Evolutionary conservation across 2,329 filamentous ascomycete genomes (phyloP).

Genomic region (Clarireedia sp.): DNA sequence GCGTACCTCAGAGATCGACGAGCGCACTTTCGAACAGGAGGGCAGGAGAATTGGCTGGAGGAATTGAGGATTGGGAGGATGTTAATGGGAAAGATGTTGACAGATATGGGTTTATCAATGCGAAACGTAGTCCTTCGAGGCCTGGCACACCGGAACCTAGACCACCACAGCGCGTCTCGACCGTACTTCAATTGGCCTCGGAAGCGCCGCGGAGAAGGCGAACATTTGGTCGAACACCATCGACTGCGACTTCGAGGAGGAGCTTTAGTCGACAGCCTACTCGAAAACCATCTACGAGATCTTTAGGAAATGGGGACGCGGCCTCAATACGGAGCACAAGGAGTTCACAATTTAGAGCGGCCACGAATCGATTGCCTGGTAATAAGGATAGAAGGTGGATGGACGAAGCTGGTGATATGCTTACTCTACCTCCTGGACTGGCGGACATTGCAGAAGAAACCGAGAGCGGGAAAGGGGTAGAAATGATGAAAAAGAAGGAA

Average conservation of each 20-base stretch:
- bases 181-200: constrained; percentile 25
- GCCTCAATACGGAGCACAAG: constrained; percentile 38
- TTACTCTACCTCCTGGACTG: constrained; percentile 50
- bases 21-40: constrained; percentile 22
- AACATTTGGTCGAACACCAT: constrained; percentile 24
- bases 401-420: constrained; percentile 61
- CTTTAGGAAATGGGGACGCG: constrained; percentile 36
- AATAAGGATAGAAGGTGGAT: constrained; percentile 53
- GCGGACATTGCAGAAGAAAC: constrained; percentile 49
- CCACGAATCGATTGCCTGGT: constrained; percentile 51
- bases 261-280: constrained; percentile 35
- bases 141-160: constrained; percentile 31
- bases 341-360: constrained; percentile 45
- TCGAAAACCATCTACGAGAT: constrained; percentile 49
- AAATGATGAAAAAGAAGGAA: constrained; percentile 55
- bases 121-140: constrained; percentile 32
- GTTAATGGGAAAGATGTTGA: constrained; percentile 54
- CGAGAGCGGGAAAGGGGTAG: constrained; percentile 42
- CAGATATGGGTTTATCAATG: constrained; percentile 59
- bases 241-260: constrained; percentile 16
- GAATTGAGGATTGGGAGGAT: constrained; percentile 61
- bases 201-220: constrained; percentile 26
- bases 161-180: constrained; percentile 28
- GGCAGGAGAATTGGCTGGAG: constrained; percentile 44
- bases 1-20: constrained; percentile 14